Base-by-base conservation (phyloP, 129 eudicot genomes). In the Silybum marianum region DNA sequence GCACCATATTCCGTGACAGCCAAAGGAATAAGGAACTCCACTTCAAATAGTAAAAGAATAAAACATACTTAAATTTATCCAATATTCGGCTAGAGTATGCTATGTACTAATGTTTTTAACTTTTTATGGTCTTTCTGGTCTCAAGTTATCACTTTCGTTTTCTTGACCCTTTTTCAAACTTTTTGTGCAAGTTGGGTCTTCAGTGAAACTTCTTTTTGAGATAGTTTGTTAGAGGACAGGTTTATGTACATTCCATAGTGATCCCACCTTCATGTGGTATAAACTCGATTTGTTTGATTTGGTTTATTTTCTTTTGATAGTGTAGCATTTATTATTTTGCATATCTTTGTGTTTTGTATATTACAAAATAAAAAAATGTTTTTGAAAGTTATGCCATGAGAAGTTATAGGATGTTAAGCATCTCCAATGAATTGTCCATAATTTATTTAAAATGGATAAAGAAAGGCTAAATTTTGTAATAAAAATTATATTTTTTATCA, bases 1-100 rank as follows among this genome's bases (percentile, higher is more conserved):
- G 88, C 98, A 74, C 89, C 98, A 1, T 95, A 91, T 83, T 85
- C 90, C 4, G 90, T 95, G 80, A 90, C 97, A 23, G 69, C 79
- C 0, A 80, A 85, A 74, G 98, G 97, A 40, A 95, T 95, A 48
- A 89, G 96, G 74, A 83, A 86, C 80, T 79, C 91, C 21, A 63
- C 83, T 82, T 89, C 96, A 67, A 81, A 76, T 73, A 86, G 80
- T 81, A 92, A 92, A 90, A 88, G 94, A 79, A 87, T 74, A 4
- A 92, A 86, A 86, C 30, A 72, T 51, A 84, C 80, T 51, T 88
- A 92, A 88, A 60, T 73, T 63, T 26, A 54, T 32, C 69, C 5
- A 14, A 36, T 14, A 23, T 58, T 58, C 2, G 10, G 23, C 19
- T 48, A 48, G 19, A 13, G 19, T 48, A 48, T 48, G 66, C 66